Base-by-base conservation (phyloP, 148 eudicot species). In the Simmondsia chinensis region DNA sequence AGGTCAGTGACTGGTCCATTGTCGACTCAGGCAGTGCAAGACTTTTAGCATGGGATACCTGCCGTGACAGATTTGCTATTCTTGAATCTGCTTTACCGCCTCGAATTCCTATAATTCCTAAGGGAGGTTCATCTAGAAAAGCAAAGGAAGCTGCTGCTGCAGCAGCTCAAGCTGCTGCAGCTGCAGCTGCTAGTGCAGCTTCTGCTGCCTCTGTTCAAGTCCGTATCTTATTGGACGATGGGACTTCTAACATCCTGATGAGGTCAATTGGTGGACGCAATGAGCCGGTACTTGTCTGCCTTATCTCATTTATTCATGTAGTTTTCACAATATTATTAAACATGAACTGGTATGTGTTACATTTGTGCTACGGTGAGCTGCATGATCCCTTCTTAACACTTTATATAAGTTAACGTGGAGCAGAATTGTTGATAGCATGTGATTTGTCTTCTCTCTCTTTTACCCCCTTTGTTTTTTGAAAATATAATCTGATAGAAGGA, bases 131-230 rank as follows among this genome's bases (percentile, higher is more conserved):
- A 50, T 89, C 97, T 48, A 82, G 72, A 72, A 91, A 71, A 74
- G 94, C 99, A 39, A 91, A 79, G 77, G 99, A 91, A 66, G 99
- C 99, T 60, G 99, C 95, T 44, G 87, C 80, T 3, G 82, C 83
- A n/a, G 97, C 97, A 0, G 93, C 79, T 39, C 79, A 72, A 72
- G 87, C 97, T 4, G 87, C 87, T 1, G 94, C 87, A 3, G 95
- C 87, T 7, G 97, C 89, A 17, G 96, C 97, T 51, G 97, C 97
- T 44, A 66, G 75, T 46, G 99, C 94, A 13, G 94, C 89, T 38
- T 68, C 87, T 42, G 74, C 95, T 21, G 94, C 83, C 27, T 70
- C 77, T 54, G 99, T 91, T 68, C 95, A 91, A 76, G 99, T 86
- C 50, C 78, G 95, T 20, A 91, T 91, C 53, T 56, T 91, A 43